These are phyloP conservation scores for Aspergillus cavernicola DNA, from an alignment of 495 filamentous ascomycete species.

Conservation along the genomic window DNA sequence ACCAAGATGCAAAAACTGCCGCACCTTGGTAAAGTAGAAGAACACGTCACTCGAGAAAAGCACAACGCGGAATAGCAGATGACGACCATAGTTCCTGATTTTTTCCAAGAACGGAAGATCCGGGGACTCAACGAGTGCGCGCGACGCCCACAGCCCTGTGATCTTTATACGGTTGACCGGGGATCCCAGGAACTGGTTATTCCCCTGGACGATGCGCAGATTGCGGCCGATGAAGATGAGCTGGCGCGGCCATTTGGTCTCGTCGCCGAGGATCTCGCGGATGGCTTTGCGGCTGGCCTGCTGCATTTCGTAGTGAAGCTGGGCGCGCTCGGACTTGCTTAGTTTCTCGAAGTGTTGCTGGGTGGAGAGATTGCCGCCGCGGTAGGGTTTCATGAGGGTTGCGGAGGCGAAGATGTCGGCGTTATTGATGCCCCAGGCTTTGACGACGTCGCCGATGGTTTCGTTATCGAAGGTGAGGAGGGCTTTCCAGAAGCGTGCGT, in stretches of 20 bases:
- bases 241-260: constrained; percentile 88
- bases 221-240: constrained; percentile 95
- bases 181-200: constrained; percentile 81
- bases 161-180: constrained; percentile 95
- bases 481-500: constrained; percentile 88
- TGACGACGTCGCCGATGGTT: constrained; percentile 66
- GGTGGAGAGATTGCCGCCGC: constrained; percentile 70
- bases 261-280: constrained; percentile 79
- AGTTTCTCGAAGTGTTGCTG: constrained; percentile 58
- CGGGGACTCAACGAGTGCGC: constrained; percentile 67
- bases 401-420: constrained; percentile 87
- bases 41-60: constrained; percentile 74
- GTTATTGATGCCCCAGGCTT: constrained; percentile 80
- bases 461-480: constrained; percentile 91
- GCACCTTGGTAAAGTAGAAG: constrained; percentile 75
- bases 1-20: constrained; percentile 69
- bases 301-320: constrained; percentile 79
- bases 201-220: constrained; percentile 84
- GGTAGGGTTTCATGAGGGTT: constrained; percentile 85
- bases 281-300: constrained; percentile 78
- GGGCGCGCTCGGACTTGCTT: constrained; percentile 47
- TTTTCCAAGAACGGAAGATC: constrained; percentile 56
- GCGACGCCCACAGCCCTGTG: constrained; percentile 83
- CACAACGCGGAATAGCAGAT: constrained; percentile 76
- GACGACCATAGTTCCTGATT: constrained; percentile 56